Evolutionary conservation across 140 eudicot species (phyloP), one percentile per base, ranked within the genome.

Genomic region (Anethum foeniculum): DNA sequence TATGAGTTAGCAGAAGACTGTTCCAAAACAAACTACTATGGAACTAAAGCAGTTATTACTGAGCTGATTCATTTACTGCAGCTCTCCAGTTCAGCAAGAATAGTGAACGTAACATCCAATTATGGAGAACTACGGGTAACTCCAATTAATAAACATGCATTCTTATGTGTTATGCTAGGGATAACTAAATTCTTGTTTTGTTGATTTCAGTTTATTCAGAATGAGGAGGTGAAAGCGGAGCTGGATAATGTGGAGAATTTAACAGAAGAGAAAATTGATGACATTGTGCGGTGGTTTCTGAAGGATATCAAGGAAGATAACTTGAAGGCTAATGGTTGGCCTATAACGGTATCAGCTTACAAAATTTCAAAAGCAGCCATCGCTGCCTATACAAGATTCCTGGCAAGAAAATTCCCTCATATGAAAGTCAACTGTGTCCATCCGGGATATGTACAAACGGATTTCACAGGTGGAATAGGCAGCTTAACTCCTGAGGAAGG

Each of bases 141-240:
- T 23, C 21, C 52, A 10, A 15, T 23, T 3, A 16, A 34, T 5
- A 36, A 69, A 32, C 27, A 36, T 71, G n/a, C n/a, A 28, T 41
- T 6, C 36, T 3, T 62, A 25, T 2, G 25, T 27, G 34, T 5
- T 18, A 25, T 25, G 14, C 14, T 23, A 62, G 36, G 5, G 14
- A 3, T 2, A 25, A 62, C 6, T 21, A 23, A 6, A 10, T 74
- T 11, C 49, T 46, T 47, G 3, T 11, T 3, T 19, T 25, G 28
- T 43, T 44, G 54, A 41, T 85, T 25, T 38, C 4, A 81, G 83
- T 78, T 64, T 75, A 54, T 85, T 64, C 73, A 48, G 65, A 82
- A 85, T 49, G 83, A 82, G 30, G 64, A 78, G 46, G 71, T 85
- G 83, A 81, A 75, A 82, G 67, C 69, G 8, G 85, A 78, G 81